These are phyloP conservation scores for Camellia sinensis DNA, from an alignment of 148 eudicot species.

Conservation along the genomic window DNA sequence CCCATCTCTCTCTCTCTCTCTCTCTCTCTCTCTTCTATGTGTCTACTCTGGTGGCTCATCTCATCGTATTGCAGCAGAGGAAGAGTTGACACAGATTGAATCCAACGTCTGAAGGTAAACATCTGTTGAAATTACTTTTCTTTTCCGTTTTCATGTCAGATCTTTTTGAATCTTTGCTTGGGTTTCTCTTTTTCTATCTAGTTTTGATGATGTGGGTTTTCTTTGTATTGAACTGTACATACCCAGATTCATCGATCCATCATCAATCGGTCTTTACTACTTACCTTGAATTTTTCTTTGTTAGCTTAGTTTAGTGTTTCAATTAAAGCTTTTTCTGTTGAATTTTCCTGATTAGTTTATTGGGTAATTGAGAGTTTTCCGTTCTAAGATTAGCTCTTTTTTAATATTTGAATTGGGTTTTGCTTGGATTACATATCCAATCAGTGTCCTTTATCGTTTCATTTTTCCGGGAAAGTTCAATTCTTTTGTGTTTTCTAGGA, in stretches of 20 bases:
- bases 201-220: not conserved
- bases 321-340: not conserved
- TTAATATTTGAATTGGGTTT: not conserved
- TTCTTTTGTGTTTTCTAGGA: not conserved
- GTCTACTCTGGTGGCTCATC: not conserved
- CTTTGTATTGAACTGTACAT: not conserved
- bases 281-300: not conserved
- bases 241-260: not conserved
- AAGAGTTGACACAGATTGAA: not conserved
- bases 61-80: not conserved
- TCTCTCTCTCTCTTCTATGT: not conserved
- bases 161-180: not conserved
- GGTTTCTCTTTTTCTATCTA: not conserved
- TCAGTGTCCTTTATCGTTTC: not conserved
- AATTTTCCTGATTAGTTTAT: not conserved
- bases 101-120: not conserved
- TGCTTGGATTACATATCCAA: not conserved
- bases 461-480: not conserved
- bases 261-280: not conserved
- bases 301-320: not conserved
- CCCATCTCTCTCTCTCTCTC: not conserved
- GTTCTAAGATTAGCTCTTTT: not conserved
- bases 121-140: not conserved
- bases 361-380: not conserved
- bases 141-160: not conserved